Conservation (phyloP, 164 flowering plant genomes). For the Aristolochia fimbriata region DNA sequence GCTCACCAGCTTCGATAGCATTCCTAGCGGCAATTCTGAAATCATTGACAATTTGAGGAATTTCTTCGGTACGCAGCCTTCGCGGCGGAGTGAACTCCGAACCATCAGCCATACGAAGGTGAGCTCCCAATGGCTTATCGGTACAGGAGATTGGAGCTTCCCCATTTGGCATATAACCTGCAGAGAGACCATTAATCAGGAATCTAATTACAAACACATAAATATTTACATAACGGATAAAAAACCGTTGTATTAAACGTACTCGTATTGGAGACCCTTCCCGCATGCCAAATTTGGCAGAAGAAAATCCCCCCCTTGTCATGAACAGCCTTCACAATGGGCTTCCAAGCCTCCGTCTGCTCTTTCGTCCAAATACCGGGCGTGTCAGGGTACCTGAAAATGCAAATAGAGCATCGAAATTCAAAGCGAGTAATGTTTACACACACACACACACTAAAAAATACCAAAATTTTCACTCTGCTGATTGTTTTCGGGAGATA, state of each 20-base stretch:
- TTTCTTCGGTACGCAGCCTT: slow-evolving; percentile 23
- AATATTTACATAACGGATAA: too few relatives aligned
- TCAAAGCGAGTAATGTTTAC: not conserved
- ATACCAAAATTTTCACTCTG: not conserved
- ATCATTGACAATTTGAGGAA: slow-evolving; percentile 26
- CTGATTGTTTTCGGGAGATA: not conserved
- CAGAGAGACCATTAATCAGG: too few relatives aligned
- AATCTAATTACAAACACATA: too few relatives aligned
- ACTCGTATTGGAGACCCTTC: slow-evolving; percentile 20
- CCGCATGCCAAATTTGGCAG: slow-evolving; percentile 26
- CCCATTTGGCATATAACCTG: slow-evolving; percentile 37
- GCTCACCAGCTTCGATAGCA: slow-evolving; percentile 27
- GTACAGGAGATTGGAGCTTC: slow-evolving; percentile 32
- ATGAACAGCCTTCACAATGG: slow-evolving; percentile 27
- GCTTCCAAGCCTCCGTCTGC: slow-evolving; percentile 28
- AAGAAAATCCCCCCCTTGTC: slow-evolving; percentile 23
- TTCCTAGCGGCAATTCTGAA: slow-evolving; percentile 29
- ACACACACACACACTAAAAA: not conserved
- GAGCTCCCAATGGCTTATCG: slow-evolving; percentile 16
- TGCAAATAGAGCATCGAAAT: not conserved
- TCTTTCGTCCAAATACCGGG: slow-evolving; percentile 28
- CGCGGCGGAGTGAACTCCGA: slow-evolving; percentile 22
- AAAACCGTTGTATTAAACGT: not conserved
- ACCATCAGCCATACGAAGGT: slow-evolving; percentile 18
- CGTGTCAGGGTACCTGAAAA: slow-evolving; percentile 15